phyloP scores from a whole-genome alignment of 192 early-diverging fungal genomes.

The Linnemannia exigua region DNA sequence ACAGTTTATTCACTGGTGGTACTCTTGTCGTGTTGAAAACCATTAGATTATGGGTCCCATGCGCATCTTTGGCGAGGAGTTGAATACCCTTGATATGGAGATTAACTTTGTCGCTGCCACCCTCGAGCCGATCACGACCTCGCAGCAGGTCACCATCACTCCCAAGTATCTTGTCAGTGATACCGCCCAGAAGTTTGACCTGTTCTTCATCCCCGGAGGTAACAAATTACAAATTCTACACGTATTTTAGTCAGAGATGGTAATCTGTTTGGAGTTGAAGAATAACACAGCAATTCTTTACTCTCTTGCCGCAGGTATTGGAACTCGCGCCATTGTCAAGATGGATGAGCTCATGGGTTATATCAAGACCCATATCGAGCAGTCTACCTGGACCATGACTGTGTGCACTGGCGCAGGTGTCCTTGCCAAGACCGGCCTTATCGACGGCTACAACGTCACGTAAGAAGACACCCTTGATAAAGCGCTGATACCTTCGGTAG shows the following conservation, averaged over 20 bases:
- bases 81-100: conserved; percentile 32
- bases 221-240: not conserved
- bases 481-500: no score
- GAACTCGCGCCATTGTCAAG: conserved; percentile 18
- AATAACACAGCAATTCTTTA: not conserved
- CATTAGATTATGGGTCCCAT: conserved; percentile 39
- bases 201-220: conserved; percentile 58
- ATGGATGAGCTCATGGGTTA: not conserved
- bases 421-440: conserved; percentile 60
- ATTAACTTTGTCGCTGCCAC: conserved; percentile 26
- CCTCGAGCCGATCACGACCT: conserved; percentile 24
- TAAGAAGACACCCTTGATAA: not conserved
- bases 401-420: conserved; percentile 65
- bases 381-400: conserved; percentile 51
- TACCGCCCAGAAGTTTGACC: conserved; percentile 39
- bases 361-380: conserved; percentile 18
- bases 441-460: conserved; percentile 63
- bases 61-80: conserved; percentile 38
- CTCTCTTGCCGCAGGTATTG: not conserved
- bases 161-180: conserved; percentile 43
- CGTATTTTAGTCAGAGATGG: not conserved
- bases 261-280: not conserved
- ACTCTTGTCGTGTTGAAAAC: not conserved
- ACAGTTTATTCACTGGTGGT: not conserved
- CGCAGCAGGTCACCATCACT: conserved; percentile 30